Conservation (phyloP, 768 basidiomycete species). For the Russula abietina region DNA sequence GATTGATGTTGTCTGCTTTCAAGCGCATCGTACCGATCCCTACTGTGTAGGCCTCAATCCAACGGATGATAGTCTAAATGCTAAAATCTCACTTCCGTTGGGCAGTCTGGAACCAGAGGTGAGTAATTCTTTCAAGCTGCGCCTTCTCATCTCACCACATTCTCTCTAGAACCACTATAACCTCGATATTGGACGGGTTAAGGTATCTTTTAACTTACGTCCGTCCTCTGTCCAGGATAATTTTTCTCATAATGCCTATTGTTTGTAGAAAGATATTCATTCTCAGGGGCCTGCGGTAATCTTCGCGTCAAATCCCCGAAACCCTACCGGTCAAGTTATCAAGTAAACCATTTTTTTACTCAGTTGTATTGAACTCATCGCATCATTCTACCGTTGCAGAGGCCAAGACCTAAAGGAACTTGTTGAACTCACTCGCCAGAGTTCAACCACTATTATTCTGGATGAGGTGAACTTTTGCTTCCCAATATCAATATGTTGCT, state of each 20-base stretch:
- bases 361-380: not conserved
- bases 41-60: slow-evolving; percentile 54
- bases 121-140: not conserved
- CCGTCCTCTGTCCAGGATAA: not conserved
- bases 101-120: slow-evolving; percentile 36
- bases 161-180: slow-evolving; percentile 48
- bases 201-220: slow-evolving; percentile 36
- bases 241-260: not conserved
- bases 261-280: slow-evolving; percentile 61
- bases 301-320: slow-evolving; percentile 90
- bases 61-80: not conserved
- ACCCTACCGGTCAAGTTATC: slow-evolving; percentile 89
- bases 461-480: slow-evolving; percentile 57
- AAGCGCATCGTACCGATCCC: slow-evolving; percentile 87
- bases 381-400: slow-evolving; percentile 32
- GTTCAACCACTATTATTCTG: slow-evolving; percentile 69
- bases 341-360: slow-evolving; percentile 37
- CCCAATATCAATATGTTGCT: not conserved
- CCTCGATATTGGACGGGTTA: slow-evolving; percentile 74
- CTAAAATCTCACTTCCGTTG: not conserved
- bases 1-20: slow-evolving; percentile 79
- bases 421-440: slow-evolving; percentile 64
- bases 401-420: slow-evolving; percentile 80
- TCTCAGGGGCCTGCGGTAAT: slow-evolving; percentile 82
- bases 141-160: slow-evolving; percentile 34